Base-by-base conservation (phyloP, 2,329 filamentous ascomycete genomes). In the Waltergamsia citrina region DNA sequence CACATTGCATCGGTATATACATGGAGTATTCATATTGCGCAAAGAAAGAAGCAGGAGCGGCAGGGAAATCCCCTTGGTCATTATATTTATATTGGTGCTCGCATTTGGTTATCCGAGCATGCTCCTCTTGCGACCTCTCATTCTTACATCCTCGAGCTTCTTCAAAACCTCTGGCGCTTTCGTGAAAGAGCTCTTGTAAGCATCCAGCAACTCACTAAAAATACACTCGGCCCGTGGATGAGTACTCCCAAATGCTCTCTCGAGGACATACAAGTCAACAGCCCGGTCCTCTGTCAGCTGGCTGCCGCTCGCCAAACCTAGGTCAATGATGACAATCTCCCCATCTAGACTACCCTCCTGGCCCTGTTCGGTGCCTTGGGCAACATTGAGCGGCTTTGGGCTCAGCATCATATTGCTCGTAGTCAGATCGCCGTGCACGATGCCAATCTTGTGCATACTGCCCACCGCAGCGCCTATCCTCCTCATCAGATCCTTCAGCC, bases 401-500 rank as follows among this genome's bases (percentile, higher is more conserved):
- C 67, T 65, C 44, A 96, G 54, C 81, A 98, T 95, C 63, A 98
- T 71, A 60, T 98, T 98, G 61, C 88, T 95, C 42, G 88, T 98
- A 40, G 92, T 98, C 61, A 98, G 60, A 62, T 98, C 92, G 26
- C 92, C 92, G 62, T 98, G 92, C 38, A 94, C 78, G 36, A 96
- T 74, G 12, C 90, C 90, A n/a, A 78, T 70, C 35, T 70, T 72
- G 65, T 98, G 92, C 65, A 98, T 64, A 35, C 57, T 69, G 7
- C 83, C 87, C 12, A 94, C 73, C 3, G 79, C 78, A 5, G 54
- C 51, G 1, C 85, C 88, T 39, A 94, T 77, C 42, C 73, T 67
- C 30, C 67, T 60, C 74, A 94, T 78, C 40, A 94, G 60, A 10
- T 53, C 64, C 29, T 69, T 62, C 12, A 87, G 57, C 22, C 64